Percentiles rank a stretch among this genome's conserved stretches.
Conservation (phyloP, 2,329 filamentous ascomycete species). For the Curvularia lunata region DNA sequence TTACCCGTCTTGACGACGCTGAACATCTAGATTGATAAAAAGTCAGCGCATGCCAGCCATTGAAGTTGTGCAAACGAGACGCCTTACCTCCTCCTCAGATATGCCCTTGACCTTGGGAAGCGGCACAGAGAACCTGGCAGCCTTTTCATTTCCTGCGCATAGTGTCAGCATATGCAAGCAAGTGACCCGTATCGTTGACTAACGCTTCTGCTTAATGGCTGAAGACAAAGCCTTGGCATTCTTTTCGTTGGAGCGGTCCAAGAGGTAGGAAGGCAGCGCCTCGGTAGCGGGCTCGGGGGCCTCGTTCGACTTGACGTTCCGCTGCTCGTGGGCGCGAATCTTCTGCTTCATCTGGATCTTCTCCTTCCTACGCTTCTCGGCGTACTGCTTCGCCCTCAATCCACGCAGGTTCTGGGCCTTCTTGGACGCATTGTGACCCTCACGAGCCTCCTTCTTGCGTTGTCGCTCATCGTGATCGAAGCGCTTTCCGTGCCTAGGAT, state of each 20-base stretch:
- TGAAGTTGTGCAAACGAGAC: not conserved
- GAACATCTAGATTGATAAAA: slow-evolving; percentile 66
- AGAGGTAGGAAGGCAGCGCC: slow-evolving; percentile 88
- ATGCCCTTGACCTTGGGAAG: slow-evolving; percentile 94
- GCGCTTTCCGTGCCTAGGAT: slow-evolving; percentile 47
- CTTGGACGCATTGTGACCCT: slow-evolving; percentile 84
- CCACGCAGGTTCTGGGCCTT: slow-evolving; percentile 94
- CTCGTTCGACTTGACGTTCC: slow-evolving; percentile 86
- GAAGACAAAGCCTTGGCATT: slow-evolving; percentile 77
- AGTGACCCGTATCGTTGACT: not conserved
- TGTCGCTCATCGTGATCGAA: slow-evolving; percentile 87
- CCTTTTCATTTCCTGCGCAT: slow-evolving; percentile 67
- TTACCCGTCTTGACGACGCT: slow-evolving; percentile 89
- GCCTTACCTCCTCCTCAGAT: slow-evolving; percentile 74
- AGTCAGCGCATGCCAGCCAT: not conserved
- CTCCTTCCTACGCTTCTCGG: slow-evolving; percentile 76
- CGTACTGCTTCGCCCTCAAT: slow-evolving; percentile 88
- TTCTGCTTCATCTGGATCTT: slow-evolving; percentile 64
- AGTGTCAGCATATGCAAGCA: not conserved
- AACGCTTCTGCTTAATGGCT: slow-evolving; percentile 92
- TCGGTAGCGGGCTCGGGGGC: slow-evolving; percentile 79
- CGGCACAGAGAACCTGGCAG: slow-evolving; percentile 89
- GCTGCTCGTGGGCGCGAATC: slow-evolving; percentile 90
- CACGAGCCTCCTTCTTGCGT: slow-evolving; percentile 86
- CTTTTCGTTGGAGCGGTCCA: slow-evolving; percentile 77